These are phyloP conservation scores for Solanum lignicaule DNA, from an alignment of 257 asterid species.

Conservation along the genomic window DNA sequence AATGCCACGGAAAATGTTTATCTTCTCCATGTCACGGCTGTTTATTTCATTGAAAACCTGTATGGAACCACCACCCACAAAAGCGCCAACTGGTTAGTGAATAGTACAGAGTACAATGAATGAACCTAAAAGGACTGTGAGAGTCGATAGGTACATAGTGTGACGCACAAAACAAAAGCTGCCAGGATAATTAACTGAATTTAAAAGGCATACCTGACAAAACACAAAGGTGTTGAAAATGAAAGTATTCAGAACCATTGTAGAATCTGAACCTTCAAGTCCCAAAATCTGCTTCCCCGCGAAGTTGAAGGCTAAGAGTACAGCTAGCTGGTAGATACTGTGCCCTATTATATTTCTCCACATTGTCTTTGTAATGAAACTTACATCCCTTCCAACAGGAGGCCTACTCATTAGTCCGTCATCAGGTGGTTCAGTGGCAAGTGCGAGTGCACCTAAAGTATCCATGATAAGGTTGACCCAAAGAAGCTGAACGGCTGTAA, in stretches of 20 bases:
- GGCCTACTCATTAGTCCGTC: slow-evolving; percentile 88
- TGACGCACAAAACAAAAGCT: background rate
- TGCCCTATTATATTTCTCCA: slow-evolving; percentile 96
- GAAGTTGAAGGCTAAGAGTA: slow-evolving; percentile 69
- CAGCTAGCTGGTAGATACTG: slow-evolving; percentile 66
- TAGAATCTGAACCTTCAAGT: slow-evolving; percentile 58
- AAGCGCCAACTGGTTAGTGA: background rate
- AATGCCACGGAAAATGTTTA: slow-evolving; percentile 65
- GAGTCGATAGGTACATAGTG: background rate
- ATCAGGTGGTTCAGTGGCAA: slow-evolving; percentile 95
- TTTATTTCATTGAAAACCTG: slow-evolving; percentile 98
- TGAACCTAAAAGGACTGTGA: background rate
- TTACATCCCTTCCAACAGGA: slow-evolving; percentile 58
- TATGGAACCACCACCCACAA: background rate
- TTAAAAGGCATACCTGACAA: slow-evolving; percentile 59
- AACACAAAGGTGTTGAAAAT: slow-evolving; percentile 95
- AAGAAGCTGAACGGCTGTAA: slow-evolving; percentile 93
- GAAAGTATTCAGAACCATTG: slow-evolving; percentile 62
- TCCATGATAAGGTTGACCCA: slow-evolving; percentile 99
- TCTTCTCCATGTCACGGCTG: slow-evolving; percentile 94
- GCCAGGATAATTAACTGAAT: background rate
- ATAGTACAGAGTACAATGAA: background rate
- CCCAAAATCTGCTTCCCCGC: slow-evolving; percentile 53
- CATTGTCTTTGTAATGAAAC: slow-evolving; percentile 77
- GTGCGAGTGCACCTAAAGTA: slow-evolving; percentile 96